Evolutionary conservation across 345 rosid species (phyloP), one percentile per base, ranked within the genome.

Genomic region (Melaleuca alternifolia): DNA sequence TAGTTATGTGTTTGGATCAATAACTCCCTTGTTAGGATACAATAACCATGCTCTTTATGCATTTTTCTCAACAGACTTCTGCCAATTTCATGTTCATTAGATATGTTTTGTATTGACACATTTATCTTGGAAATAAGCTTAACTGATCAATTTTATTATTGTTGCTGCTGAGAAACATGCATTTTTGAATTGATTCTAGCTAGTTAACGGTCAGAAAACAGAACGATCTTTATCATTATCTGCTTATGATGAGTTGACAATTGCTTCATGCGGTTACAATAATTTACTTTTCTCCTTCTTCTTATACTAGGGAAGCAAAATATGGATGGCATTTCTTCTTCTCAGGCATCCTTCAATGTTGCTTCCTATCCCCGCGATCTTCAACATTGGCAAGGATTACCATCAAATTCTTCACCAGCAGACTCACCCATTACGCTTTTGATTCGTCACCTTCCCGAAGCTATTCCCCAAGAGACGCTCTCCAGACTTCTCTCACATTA

Each of bases 381-480:
- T 87, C 90, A 87, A 86, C 87, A 62, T 65, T 28, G 12, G 50
- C 84, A 54, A 48, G 41, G 87, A 5, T 53, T 77, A 33, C 24
- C 37, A 44, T 77, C 87, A 48, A 18, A 52, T 61, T 59, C 88
- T 11, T 54, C 23, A 15, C 11, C 77, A 30, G 26, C 83, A 8
- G 92, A 89, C 57, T 62, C 85, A 11, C 53, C 21, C 4, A 83
- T 71, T 9, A 94, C 98, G 24, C 96, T 97, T 71, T 48, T 94
- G 84, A 89, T 96, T 65, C 89, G 92, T 79, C 98, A 96, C 92
- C 96, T 96, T 83, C 98, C 99, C 10, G 98, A 96, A 86, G 95
- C 95, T 33, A 93, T 96, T 44, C 97, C 98, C 85, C 93, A 91
- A 7, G 96, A 95, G 44, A 93, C 98, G 16, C 90, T 96, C 57